These are phyloP conservation scores for Lactuca saligna DNA, from an alignment of 129 eudicot species.

Conservation along the genomic window DNA sequence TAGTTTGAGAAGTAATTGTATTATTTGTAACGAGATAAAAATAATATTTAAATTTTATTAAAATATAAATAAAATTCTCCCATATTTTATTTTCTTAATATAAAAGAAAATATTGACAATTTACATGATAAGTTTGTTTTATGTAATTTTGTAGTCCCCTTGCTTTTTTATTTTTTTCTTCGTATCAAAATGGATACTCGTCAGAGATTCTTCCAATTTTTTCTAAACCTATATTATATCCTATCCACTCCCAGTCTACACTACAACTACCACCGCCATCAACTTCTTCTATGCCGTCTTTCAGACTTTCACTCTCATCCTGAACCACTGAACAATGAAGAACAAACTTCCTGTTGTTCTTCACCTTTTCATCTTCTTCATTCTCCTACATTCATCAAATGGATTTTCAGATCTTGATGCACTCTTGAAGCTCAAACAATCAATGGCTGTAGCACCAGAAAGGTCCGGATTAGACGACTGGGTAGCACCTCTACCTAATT, in stretches of 20 bases:
- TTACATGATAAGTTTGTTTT: too few relatives aligned
- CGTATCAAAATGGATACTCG: slow-evolving; percentile 26
- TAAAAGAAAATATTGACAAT: too few relatives aligned
- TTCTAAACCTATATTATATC: slow-evolving; percentile 22
- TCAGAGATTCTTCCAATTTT: slow-evolving; percentile 38
- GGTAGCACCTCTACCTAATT: slow-evolving; percentile 20
- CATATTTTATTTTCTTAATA: too few relatives aligned
- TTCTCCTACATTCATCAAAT: neutral
- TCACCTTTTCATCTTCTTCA: neutral
- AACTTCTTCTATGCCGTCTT: neutral
- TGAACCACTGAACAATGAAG: neutral
- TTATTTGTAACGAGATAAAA: too few relatives aligned
- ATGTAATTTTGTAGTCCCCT: neutral
- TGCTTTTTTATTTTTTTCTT: slow-evolving; percentile 13
- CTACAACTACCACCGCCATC: slow-evolving; percentile 9
- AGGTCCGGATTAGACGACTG: slow-evolving; percentile 55
- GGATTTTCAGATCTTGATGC: slow-evolving; percentile 55
- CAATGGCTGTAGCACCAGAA: slow-evolving; percentile 40
- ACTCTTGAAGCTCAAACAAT: slow-evolving; percentile 57
- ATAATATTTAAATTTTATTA: too few relatives aligned
- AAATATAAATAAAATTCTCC: too few relatives aligned
- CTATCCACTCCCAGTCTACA: neutral
- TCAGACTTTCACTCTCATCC: neutral
- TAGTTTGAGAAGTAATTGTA: too few relatives aligned
- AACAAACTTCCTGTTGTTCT: neutral